phyloP scores from a whole-genome alignment of 495 filamentous ascomycete species.

The Chaetomium cochliodes region DNA sequence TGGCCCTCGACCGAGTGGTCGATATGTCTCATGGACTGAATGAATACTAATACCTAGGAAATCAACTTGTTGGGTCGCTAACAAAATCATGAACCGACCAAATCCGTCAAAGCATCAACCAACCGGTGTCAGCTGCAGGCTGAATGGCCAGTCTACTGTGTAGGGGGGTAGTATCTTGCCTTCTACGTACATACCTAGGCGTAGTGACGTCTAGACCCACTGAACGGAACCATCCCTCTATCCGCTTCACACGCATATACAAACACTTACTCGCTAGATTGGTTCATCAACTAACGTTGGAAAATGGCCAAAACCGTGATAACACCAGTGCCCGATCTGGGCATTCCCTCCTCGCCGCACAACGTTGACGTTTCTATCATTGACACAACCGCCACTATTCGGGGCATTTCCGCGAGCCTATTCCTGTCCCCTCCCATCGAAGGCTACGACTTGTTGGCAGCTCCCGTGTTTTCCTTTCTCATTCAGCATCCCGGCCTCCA shows the following conservation, averaged over 20 bases:
- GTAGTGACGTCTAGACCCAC: not conserved
- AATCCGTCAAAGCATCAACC: too few species aligned
- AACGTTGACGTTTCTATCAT: constrained; percentile 58
- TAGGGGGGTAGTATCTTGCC: too few species aligned
- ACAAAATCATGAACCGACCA: too few species aligned
- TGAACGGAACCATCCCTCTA: not conserved
- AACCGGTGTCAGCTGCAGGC: too few species aligned
- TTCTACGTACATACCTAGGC: too few species aligned
- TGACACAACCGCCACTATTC: constrained; percentile 46
- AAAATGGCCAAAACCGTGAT: not conserved
- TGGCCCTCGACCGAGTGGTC: too few species aligned
- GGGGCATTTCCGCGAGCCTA: constrained; percentile 28
- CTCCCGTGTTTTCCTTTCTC: constrained; percentile 55
- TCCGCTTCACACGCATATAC: not conserved
- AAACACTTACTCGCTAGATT: not conserved
- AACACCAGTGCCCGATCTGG: constrained; percentile 35
- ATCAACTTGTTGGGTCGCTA: too few species aligned
- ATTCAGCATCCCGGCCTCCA: constrained; percentile 49
- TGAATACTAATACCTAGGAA: too few species aligned
- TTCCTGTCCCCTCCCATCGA: constrained; percentile 48
- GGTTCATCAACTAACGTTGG: not conserved
- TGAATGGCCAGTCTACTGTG: too few species aligned
- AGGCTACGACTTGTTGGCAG: constrained; percentile 42
- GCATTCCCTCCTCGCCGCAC: constrained; percentile 47
- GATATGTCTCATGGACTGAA: too few species aligned